phyloP scores from a whole-genome alignment of 345 rosid genomes.

The Atalantia buxifolia region DNA sequence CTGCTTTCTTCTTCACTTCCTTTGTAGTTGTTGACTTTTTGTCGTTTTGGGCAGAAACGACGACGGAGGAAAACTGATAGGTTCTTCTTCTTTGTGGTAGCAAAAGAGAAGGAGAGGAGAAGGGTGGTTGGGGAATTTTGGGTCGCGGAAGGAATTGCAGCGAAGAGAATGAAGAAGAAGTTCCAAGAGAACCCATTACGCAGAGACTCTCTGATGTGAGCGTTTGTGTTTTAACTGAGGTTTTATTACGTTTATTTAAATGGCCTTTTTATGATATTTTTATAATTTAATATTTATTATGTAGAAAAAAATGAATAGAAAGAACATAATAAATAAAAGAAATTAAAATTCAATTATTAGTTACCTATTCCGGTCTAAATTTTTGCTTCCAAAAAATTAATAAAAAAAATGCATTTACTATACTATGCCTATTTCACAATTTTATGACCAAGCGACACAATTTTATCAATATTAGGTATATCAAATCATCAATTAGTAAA shows the following conservation, averaged over 20 bases:
- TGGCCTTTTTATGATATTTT: no score
- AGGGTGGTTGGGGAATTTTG: constrained; percentile 17
- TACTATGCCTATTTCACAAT: no score
- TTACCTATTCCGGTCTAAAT: no score
- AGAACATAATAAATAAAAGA: neutral
- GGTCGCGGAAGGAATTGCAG: constrained; percentile 27
- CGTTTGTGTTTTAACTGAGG: neutral
- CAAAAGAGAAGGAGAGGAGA: constrained; percentile 10
- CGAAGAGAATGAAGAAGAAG: constrained; percentile 16
- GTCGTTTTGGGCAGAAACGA: constrained; percentile 26
- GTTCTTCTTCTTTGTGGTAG: constrained; percentile 16
- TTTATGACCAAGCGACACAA: no score
- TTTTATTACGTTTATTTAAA: neutral
- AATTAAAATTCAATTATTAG: no score
- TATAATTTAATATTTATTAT: neutral
- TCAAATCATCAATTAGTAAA: no score
- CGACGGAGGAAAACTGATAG: constrained; percentile 6
- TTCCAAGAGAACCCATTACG: neutral
- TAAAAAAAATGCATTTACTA: no score
- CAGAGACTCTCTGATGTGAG: neutral
- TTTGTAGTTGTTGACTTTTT: constrained; percentile 16
- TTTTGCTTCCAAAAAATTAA: no score
- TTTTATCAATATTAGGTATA: no score
- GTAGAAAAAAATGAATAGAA: neutral
- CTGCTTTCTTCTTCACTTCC: neutral